These are phyloP conservation scores for Saccharomyces mikatae DNA, from an alignment of 805 yeast species.

Conservation along the genomic window DNA sequence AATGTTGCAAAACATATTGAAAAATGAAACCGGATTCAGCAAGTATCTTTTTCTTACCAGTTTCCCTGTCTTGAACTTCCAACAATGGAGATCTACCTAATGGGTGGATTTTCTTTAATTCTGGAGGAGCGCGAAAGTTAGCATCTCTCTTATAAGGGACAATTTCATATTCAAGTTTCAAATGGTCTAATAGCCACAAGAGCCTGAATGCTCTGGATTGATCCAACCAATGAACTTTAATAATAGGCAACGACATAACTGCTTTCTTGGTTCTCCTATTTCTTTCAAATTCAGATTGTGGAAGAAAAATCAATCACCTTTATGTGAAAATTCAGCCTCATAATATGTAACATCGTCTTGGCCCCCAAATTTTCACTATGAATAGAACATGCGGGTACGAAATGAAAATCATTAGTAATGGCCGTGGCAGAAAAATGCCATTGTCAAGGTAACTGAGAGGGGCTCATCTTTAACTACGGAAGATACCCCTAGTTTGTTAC, in stretches of 20 bases:
- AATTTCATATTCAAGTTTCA: constrained; percentile 47
- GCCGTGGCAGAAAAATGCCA: not conserved
- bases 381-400: not conserved
- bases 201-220: constrained; percentile 54
- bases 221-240: constrained; percentile 20
- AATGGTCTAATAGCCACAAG: constrained; percentile 56
- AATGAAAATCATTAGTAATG: not conserved
- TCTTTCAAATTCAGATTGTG: not conserved
- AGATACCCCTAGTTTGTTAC: not conserved
- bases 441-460: not conserved
- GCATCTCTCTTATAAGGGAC: constrained; percentile 45
- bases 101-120: constrained; percentile 46
- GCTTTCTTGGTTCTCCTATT: constrained; percentile 2
- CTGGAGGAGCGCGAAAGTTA: constrained; percentile 41
- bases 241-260: constrained; percentile 12
- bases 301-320: not conserved
- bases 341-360: not conserved
- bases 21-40: constrained; percentile 59
- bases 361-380: not conserved
- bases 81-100: constrained; percentile 58
- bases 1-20: constrained; percentile 42
- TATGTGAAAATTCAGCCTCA: not conserved
- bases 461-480: not conserved
- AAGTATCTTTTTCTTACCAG: constrained; percentile 26
- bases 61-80: constrained; percentile 34